Base-by-base conservation (phyloP, 345 rosid genomes). In the Alliaria petiolata region DNA sequence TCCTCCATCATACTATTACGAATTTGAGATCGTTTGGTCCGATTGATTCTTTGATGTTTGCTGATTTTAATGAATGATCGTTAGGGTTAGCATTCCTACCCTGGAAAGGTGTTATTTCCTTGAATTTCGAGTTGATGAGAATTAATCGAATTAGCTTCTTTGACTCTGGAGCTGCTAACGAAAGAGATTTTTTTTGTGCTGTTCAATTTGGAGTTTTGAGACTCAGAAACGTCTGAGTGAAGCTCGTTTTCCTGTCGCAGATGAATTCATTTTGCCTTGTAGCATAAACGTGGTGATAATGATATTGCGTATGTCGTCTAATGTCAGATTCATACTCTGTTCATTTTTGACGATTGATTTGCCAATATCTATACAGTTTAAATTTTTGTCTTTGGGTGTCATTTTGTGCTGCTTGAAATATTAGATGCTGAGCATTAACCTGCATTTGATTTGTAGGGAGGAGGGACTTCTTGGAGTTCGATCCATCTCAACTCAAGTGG, bases 401-500 rank as follows among this genome's bases (percentile, higher is more conserved):
- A 1, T 54, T 62, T 0, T 22, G 7, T 75, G 50, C 15, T 36
- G 56, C 22, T 62, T 52, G 65, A 28, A 22, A 22, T 65, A 20
- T 43, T 17, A 54, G 80, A 56, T 35, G 57, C 12, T 45, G 35
- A 71, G 33, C 72, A 67, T 34, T 57, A 65, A 50, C 60, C 42
- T 42, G 67, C 19, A 56, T 59, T 51, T 55, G 33, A 2, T 53
- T 82, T 72, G 59, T 87, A 95, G 98, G 87, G 96, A 87, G 63
- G 89, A 95, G 22, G 83, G 74, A 46, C 89, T 83, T 72, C 65
- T 82, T 54, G 99, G 98, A 50, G 76, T 81, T 34, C 89, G 99
- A 2, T 80, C 74, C 67, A 79, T 91, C 85, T 95, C 99, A 1
- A 95, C 97, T 64, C 99, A 95, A 88, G 71, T 85, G 36, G 93